Evolutionary conservation across 2,329 filamentous ascomycete genomes (phyloP).

Genomic region (Colletotrichum sp.): DNA sequence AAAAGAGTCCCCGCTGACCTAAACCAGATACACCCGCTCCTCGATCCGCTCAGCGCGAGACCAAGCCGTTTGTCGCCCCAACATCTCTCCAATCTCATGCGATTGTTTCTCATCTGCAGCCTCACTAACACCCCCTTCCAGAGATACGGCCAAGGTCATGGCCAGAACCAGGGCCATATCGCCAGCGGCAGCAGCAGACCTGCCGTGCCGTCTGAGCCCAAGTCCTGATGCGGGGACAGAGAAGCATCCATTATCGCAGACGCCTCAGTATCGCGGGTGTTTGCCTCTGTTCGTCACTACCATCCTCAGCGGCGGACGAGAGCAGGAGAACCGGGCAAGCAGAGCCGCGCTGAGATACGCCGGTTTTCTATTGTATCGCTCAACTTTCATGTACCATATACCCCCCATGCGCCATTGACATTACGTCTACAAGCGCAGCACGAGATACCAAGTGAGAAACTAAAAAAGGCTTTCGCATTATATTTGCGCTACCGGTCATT

Average conservation of each 20-base stretch:
- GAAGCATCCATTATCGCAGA: background rate
- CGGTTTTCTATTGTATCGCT: background rate
- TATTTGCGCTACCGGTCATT: background rate
- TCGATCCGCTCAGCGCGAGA: constrained; percentile 43
- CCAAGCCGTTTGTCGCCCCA: constrained; percentile 31
- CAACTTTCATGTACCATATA: background rate
- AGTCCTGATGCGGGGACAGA: background rate
- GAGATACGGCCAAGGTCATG: constrained; percentile 5
- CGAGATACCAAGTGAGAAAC: background rate
- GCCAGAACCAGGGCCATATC: background rate
- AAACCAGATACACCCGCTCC: constrained; percentile 42
- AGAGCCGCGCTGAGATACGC: background rate
- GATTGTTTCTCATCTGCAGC: no score
- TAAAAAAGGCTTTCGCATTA: background rate
- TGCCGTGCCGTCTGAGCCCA: background rate
- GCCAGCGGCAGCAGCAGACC: background rate
- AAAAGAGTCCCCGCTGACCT: background rate
- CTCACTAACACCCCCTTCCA: background rate
- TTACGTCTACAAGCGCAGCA: background rate
- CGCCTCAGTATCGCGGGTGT: background rate
- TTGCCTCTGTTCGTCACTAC: background rate
- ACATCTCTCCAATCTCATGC: background rate
- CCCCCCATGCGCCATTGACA: background rate
- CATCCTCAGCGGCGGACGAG: background rate
- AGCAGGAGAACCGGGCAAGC: background rate